Evolutionary conservation across 192 early-diverging fungal species (phyloP), one percentile per base, ranked within the genome.

Genomic region (Allomyces macrogynus): DNA sequence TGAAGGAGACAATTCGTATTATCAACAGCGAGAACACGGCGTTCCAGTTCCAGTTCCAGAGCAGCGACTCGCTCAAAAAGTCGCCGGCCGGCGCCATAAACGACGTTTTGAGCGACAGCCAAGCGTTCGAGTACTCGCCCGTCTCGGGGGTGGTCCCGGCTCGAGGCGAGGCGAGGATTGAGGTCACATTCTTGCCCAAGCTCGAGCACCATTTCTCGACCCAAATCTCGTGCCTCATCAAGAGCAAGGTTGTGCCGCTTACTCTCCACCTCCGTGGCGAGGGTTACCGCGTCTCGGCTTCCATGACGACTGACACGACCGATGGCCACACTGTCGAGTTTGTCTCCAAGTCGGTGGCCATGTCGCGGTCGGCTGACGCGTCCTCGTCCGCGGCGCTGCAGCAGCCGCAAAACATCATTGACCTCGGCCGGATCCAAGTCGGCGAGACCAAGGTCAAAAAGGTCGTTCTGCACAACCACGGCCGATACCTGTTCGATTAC

Each of bases 231-330:
- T 84, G 82, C 68, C 76, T 75, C 63, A 69, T 84, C 20, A 73
- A 70, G 24, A 79, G 81, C 66, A 83, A 83, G 61, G 75, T 77
- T 1, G 79, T 75, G 40, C 82, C 82, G 16, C 63, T 84, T 1
- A 76, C 74, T 9, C 71, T 84, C 62, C 84, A 83, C 63, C 72
- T 84, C 10, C 84, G 81, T 43, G 82, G 81, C 5, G 82, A 84
- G 69, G 82, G 82, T 3, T 84, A 84, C 61, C 68, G 75, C 61
- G 78, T 84, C 27, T 79, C 81, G 64, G 81, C 84, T 22, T 54
- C 69, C 16, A 43, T 84, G 24, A 73, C 74, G 44, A 72, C 63
- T 18, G 82, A 84, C 65, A n/a, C 80, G 32, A 43, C 65, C 11
- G 81, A 84, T 60, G 79, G 79, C 10, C 61, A 74, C 3, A 63